phyloP scores from a whole-genome alignment of 148 eudicot species.

The Rhododendron ovatum region DNA sequence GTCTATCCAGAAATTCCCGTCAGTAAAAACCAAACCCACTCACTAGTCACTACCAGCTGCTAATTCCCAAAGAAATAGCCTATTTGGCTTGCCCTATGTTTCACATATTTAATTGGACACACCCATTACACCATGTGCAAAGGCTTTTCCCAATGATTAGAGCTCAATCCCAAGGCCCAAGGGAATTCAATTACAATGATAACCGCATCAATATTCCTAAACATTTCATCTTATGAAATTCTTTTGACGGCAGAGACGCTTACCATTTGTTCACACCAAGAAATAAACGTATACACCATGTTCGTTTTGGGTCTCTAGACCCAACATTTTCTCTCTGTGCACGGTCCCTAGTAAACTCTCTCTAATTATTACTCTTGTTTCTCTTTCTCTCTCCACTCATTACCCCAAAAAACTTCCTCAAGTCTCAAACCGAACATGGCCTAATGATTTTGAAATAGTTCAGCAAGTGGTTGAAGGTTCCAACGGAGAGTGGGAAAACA shows the following conservation, averaged over 20 bases:
- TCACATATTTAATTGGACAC: not conserved
- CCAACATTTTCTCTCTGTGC: no score
- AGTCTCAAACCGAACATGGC: no score
- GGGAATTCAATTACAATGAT: not conserved
- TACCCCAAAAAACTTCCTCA: no score
- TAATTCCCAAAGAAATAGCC: not conserved
- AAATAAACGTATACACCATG: not conserved
- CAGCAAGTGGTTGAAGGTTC: not conserved
- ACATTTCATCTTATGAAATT: not conserved
- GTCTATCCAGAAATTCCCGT: no score
- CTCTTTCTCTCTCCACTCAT: no score
- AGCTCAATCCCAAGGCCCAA: not conserved
- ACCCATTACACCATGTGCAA: not conserved
- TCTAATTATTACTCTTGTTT: no score
- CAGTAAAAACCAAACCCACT: no score
- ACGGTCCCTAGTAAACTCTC: no score
- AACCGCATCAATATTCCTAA: not conserved
- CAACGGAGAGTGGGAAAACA: not conserved
- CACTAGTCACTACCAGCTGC: not conserved
- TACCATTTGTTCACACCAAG: not conserved
- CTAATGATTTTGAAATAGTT: not conserved
- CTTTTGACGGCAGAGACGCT: not conserved
- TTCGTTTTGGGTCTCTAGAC: no score
- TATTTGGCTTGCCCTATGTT: not conserved
- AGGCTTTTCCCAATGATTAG: not conserved